These are phyloP conservation scores for Orbilia blumenaviensis DNA, from an alignment of 2,329 filamentous ascomycete genomes.

Conservation along the genomic window DNA sequence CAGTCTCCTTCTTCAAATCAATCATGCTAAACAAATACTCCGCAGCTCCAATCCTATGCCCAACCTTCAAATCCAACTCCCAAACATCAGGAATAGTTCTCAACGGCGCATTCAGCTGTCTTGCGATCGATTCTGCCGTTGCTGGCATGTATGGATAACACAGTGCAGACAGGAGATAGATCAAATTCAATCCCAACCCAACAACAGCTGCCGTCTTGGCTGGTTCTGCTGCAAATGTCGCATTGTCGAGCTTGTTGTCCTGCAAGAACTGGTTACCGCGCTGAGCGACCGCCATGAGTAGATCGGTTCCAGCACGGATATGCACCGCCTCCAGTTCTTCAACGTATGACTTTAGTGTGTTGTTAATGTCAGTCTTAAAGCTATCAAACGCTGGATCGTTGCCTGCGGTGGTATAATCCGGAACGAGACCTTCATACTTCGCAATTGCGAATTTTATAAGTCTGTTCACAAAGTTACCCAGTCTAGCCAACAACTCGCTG, in stretches of 20 bases:
- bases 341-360: conserved; percentile 73
- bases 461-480: conserved; percentile 77
- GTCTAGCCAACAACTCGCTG: conserved; percentile 80
- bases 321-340: conserved; percentile 75
- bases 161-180: conserved; percentile 80
- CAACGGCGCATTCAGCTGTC: conserved; percentile 74
- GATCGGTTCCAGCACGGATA: conserved; percentile 72
- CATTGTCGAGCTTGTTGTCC: conserved; percentile 67
- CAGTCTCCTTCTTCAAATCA: conserved; percentile 79
- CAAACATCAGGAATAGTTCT: conserved; percentile 74
- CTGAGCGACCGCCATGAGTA: conserved; percentile 73
- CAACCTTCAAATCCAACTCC: conserved; percentile 71
- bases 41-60: conserved; percentile 82
- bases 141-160: conserved; percentile 85
- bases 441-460: conserved; percentile 79
- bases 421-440: conserved; percentile 76
- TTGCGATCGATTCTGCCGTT: conserved; percentile 77
- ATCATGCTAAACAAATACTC: conserved; percentile 82
- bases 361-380: conserved; percentile 71
- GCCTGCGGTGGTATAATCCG: conserved; percentile 70
- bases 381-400: conserved; percentile 58
- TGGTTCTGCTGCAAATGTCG: conserved; percentile 67
- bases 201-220: conserved; percentile 70
- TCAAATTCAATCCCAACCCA: conserved; percentile 82
- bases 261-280: conserved; percentile 69